A percentile compares a stretch with the other conserved stretches of the same genome.
Evolutionary conservation across 1,139 yeast species (phyloP).

Genomic region (Scheffersomyces parashehatae): DNA sequence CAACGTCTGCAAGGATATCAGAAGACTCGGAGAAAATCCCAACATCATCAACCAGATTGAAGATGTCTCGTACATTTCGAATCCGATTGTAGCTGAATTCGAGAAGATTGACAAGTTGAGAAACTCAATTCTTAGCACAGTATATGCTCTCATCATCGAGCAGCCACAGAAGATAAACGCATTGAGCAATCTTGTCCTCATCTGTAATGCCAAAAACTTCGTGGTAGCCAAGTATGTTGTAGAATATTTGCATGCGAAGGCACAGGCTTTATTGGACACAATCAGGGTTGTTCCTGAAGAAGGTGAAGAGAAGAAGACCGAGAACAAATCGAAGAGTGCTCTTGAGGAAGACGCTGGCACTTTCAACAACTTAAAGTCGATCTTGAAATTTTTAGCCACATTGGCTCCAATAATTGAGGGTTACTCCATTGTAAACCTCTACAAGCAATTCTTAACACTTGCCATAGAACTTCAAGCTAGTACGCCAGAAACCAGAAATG

Average conservation of each 20-base stretch:
- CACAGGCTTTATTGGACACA: conserved; percentile 53
- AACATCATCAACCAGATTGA: conserved; percentile 54
- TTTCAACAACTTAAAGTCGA: conserved; percentile 73
- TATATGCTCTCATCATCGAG: conserved; percentile 72
- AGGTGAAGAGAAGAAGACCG: conserved; percentile 1
- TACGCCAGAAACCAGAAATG: conserved; percentile 39
- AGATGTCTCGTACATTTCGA: conserved; percentile 66
- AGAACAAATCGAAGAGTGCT: neutral
- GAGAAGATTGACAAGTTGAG: conserved; percentile 67
- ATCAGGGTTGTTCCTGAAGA: conserved; percentile 1
- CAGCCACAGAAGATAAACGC: conserved; percentile 88
- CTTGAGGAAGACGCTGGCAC: conserved; percentile 51
- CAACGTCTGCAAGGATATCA: conserved; percentile 54
- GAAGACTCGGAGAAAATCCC: conserved; percentile 65
- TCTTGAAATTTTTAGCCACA: conserved; percentile 68
- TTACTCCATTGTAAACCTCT: conserved; percentile 50
- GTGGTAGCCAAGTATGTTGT: conserved; percentile 70
- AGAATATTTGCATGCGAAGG: conserved; percentile 65
- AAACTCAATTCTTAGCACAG: conserved; percentile 58
- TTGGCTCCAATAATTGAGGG: conserved; percentile 62
- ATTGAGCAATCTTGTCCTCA: conserved; percentile 66
- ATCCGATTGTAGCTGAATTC: conserved; percentile 67
- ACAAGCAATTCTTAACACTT: conserved; percentile 54
- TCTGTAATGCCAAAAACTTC: conserved; percentile 66
- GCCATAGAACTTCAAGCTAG: conserved; percentile 57